Evolutionary conservation across 2,329 filamentous ascomycete species (phyloP).

Genomic region (Trematosphaeria pertusa): DNA sequence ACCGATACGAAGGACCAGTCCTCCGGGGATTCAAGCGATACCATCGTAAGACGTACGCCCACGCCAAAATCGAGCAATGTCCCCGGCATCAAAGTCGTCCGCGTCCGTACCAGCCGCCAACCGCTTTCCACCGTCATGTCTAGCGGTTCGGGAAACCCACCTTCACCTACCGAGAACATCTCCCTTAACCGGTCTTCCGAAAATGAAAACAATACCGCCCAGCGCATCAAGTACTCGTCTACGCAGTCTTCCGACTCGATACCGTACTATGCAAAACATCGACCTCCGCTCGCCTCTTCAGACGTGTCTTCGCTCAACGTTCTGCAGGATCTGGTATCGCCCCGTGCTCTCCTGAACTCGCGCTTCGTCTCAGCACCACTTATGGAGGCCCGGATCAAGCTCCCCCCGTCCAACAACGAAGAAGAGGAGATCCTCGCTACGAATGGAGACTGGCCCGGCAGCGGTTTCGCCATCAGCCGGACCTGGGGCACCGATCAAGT

Average conservation of each 20-base stretch:
- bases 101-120: constrained; percentile 35
- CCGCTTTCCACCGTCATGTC: constrained; percentile 44
- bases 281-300: constrained; percentile 38
- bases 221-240: constrained; percentile 20
- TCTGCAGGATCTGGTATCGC: constrained; percentile 49
- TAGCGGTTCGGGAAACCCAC: constrained; percentile 33
- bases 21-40: constrained; percentile 33
- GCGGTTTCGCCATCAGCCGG: constrained; percentile 26
- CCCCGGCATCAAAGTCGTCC: constrained; percentile 30
- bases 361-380: constrained; percentile 47
- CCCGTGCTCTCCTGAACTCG: constrained; percentile 40
- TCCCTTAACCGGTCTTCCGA: constrained; percentile 14
- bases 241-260: constrained; percentile 32
- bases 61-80: constrained; percentile 16
- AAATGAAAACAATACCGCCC: constrained; percentile 29
- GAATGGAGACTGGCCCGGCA: constrained; percentile 23
- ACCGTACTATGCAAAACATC: constrained; percentile 28
- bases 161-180: constrained; percentile 10
- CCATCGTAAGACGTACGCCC: constrained; percentile 22
- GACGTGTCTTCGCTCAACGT: constrained; percentile 48
- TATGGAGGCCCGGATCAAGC: constrained; percentile 45
- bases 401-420: constrained; percentile 40
- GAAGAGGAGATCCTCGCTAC: constrained; percentile 29
- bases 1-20: constrained; percentile 33
- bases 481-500: constrained; percentile 28